Evolutionary conservation across 805 yeast species (phyloP).

Genomic region (Lachancea nothofagi): DNA sequence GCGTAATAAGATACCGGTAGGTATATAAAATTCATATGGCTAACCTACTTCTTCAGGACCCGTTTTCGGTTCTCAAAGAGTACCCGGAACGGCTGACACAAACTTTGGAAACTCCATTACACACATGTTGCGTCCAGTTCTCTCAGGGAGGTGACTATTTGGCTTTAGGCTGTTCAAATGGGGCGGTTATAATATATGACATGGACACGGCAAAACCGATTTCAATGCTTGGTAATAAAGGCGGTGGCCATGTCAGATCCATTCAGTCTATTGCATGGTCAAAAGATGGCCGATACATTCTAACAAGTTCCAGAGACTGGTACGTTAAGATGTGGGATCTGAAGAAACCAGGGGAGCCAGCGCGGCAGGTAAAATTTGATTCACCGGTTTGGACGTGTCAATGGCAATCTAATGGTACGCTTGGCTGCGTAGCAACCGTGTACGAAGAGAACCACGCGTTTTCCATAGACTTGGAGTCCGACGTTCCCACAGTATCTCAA

Average conservation of each 20-base stretch:
- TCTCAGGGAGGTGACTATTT: conserved; percentile 76
- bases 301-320: conserved; percentile 81
- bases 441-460: conserved; percentile 52
- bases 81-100: conserved; percentile 80
- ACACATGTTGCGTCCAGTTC: conserved; percentile 61
- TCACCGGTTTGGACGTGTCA: conserved; percentile 63
- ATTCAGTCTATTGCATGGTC: conserved; percentile 78
- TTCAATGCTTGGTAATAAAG: conserved; percentile 38
- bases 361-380: conserved; percentile 46
- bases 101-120: conserved; percentile 56
- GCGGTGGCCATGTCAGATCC: conserved; percentile 64
- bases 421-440: conserved; percentile 54
- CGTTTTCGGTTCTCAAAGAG: conserved; percentile 86
- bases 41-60: conserved; percentile 78
- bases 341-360: conserved; percentile 34
- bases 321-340: conserved; percentile 77
- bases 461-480: conserved; percentile 18
- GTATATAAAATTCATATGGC: conserved; percentile 12
- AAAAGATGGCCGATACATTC: conserved; percentile 56
- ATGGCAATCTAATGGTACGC: conserved; percentile 30
- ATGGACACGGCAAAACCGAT: conserved; percentile 48
- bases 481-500: conserved; percentile 4
- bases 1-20: not conserved
- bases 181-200: conserved; percentile 69
- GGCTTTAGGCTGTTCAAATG: conserved; percentile 74